Evolutionary conservation across 2,329 filamentous ascomycete species (phyloP), one percentile per base, ranked within the genome.

Genomic region (Pseudogymnoascus sp.): DNA sequence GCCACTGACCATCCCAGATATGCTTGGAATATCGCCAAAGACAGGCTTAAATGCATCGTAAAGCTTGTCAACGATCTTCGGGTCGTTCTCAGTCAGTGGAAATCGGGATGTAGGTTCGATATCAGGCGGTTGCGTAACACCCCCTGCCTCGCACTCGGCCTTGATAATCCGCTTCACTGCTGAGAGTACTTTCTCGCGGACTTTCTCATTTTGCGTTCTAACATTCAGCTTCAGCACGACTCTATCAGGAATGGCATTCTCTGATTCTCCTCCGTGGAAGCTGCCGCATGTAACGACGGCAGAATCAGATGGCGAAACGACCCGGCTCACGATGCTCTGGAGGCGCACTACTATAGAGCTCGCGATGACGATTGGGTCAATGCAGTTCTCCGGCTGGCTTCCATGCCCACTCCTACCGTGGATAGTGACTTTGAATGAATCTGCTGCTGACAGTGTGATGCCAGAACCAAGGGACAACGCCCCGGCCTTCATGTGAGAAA

Each of bases 311-410:
- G 83, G 79, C 62, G 82, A 76, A 3, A 83, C 73, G 71, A 85
- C 83, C 8, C 84, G 75, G 22, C 78, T 77, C 26, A 84, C 82
- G 38, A 87, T 81, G n/a, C 78, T 79, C 71, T 87, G 84, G n/a
- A 87, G 74, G 16, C 83, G 74, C 14, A 84, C 72, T 5, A 87
- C 79, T 6, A 83, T 80, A 66, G 78, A 77, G 0, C 81, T 78
- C 10, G 84, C 84, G 66, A 85, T 79, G 1, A 87, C 75, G 4
- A 84, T 81, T 0, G 84, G 84, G 67, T 87, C 84, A 31, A 86
- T 76, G 1, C 79, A 79, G 31, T 76, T 74, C 68, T 86, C 80
- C 0, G 84, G 84, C 69, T 79, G 79, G 0, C 78, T 81, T 1
- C 81, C 84, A 68, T 87, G 84, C 0, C 83, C 82, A 62, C 83